A percentile compares a stretch with the other conserved stretches of the same genome.
Conservation (phyloP, 2,329 filamentous ascomycete species). For the Cordyceps cateniannulata region DNA sequence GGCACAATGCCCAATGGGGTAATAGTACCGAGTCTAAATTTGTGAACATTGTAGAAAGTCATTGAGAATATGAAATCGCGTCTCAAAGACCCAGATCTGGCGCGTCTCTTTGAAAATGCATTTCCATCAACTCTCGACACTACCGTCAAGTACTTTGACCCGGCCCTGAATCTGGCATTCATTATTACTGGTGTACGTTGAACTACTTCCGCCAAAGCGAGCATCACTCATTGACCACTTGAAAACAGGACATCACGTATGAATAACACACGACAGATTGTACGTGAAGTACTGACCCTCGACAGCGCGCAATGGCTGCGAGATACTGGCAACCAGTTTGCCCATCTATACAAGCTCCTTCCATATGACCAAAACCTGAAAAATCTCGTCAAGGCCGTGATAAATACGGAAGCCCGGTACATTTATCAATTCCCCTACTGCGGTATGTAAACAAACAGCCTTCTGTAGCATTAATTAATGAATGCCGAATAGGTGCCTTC, state of each 20-base stretch:
- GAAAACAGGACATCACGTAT: slow-evolving; percentile 21
- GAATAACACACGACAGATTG: not conserved
- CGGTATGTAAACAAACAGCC: slow-evolving; percentile 22
- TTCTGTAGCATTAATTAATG: too few relatives aligned
- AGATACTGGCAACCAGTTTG: slow-evolving; percentile 71
- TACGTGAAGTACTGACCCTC: not conserved
- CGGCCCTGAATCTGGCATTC: slow-evolving; percentile 61
- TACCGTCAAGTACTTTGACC: slow-evolving; percentile 69
- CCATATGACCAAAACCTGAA: slow-evolving; percentile 52
- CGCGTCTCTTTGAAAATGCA: slow-evolving; percentile 75
- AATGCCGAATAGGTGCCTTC: slow-evolving; percentile 64
- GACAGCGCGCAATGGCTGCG: slow-evolving; percentile 58
- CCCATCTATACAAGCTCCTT: slow-evolving; percentile 59
- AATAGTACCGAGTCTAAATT: not conserved
- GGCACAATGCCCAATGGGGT: not conserved
- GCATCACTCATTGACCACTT: not conserved
- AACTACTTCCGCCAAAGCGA: too few relatives aligned
- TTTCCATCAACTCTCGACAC: slow-evolving; percentile 80
- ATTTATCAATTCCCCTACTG: slow-evolving; percentile 70
- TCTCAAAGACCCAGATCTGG: slow-evolving; percentile 55
- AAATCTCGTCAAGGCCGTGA: slow-evolving; percentile 61
- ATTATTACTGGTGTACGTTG: slow-evolving; percentile 82
- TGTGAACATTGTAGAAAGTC: slow-evolving; percentile 17
- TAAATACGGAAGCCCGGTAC: slow-evolving; percentile 66
- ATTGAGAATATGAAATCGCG: slow-evolving; percentile 30